These are phyloP conservation scores for Claviceps capensis DNA, from an alignment of 2,329 filamentous ascomycete species.

Conservation along the genomic window DNA sequence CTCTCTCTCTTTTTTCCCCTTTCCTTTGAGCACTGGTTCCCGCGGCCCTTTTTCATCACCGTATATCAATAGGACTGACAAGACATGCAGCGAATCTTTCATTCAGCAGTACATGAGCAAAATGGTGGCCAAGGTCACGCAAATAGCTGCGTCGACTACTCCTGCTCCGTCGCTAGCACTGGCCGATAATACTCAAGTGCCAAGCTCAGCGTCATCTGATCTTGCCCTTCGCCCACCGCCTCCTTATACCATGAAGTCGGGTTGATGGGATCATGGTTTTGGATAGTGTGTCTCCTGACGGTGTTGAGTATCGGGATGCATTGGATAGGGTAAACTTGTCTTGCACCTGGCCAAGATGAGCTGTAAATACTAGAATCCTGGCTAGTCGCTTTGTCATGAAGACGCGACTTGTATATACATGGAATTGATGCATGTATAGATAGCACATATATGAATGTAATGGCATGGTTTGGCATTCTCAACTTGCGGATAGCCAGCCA, in stretches of 20 bases:
- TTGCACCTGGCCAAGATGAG: background rate
- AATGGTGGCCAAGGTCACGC: conserved; percentile 44
- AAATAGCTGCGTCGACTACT: conserved; percentile 12
- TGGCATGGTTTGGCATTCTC: background rate
- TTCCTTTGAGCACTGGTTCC: too few species aligned
- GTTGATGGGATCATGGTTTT: conserved; percentile 7
- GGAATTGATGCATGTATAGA: background rate
- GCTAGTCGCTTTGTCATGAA: background rate
- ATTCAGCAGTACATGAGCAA: conserved; percentile 63
- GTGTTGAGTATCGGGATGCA: background rate
- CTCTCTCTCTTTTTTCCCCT: background rate
- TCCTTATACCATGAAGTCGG: conserved; percentile 8
- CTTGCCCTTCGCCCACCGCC: conserved; percentile 10
- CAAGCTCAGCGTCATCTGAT: conserved; percentile 4
- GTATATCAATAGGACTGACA: conserved; percentile 2
- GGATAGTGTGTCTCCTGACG: background rate
- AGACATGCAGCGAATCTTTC: conserved; percentile 50
- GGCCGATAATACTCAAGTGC: background rate
- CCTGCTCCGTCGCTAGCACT: conserved; percentile 4
- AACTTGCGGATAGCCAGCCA: background rate
- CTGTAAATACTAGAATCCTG: background rate
- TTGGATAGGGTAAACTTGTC: background rate
- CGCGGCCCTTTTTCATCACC: background rate
- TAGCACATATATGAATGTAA: background rate
- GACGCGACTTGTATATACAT: background rate